Evolutionary conservation across 192 early-diverging fungal species (phyloP), one percentile per base, ranked within the genome.

Genomic region (Coemansia sp.): DNA sequence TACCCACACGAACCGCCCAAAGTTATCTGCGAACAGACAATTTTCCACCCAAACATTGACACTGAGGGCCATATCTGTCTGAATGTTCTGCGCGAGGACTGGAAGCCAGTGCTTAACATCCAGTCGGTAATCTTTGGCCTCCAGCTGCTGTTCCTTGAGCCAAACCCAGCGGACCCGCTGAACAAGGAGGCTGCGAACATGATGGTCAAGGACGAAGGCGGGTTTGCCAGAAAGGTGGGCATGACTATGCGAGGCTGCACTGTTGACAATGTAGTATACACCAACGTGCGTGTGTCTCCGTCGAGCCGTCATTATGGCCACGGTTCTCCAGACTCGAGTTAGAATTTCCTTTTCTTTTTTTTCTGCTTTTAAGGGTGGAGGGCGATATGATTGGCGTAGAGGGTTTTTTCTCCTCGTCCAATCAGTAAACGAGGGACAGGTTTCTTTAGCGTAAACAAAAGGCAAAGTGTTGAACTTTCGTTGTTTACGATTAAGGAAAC

Each of bases 11-110:
- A 96, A 60, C 88, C 96, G 61, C 97, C 96, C 72, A 94, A 93
- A 75, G 94, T 99, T 40, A 85, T 86, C 44, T 96, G 94, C 74
- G 83, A 86, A 54, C 92, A 95, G 79, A 83, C 91, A 84, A 95
- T 98, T 57, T 99, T 94, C 80, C 97, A 99, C 78, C 97, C 97
- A 11, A 99, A 99, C 77, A 97, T 99, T 74, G 94, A 99, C 70
- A 83, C 94, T 8, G 93, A 95, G 57, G 97, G 97, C 49, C 95
- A 98, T 50, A 92, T 99, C 41, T 99, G 97, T 69, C 83, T 99
- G 37, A 98, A 98, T 78, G 94, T 99, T 65, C 83, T 99, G 68
- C 90, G 97, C 64, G 96, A 99, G 75, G 95, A 99, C 79, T 99
- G 97, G 97, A 96, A 95, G 71, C 97, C 97, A 4, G 97, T 97